Evolutionary conservation across 23 red algal genomes (phyloP).

Genomic region (Gracilaria domingensis): DNA sequence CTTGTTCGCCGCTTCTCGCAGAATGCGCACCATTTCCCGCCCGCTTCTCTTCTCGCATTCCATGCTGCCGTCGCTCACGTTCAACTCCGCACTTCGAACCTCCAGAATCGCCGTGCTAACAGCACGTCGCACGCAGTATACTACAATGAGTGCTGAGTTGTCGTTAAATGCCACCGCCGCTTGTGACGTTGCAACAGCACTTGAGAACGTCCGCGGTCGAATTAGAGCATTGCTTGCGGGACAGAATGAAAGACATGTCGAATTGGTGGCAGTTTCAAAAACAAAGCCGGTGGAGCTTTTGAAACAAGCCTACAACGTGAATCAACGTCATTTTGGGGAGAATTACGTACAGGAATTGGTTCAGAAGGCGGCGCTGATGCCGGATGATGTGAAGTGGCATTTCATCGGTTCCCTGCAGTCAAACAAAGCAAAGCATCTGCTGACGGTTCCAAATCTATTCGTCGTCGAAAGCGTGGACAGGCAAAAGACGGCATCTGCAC

Average conservation of each 20-base stretch:
- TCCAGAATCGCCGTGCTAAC: neutral
- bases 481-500: conserved; percentile 75
- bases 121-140: neutral
- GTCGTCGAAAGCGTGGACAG: conserved; percentile 94
- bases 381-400: conserved; percentile 85
- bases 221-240: conserved; percentile 4
- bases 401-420: conserved; percentile 95
- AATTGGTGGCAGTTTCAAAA: conserved; percentile 94
- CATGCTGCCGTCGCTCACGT: neutral
- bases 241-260: conserved; percentile 14
- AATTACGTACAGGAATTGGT: conserved; percentile 99
- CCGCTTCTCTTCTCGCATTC: conserved; percentile 2
- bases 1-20: neutral
- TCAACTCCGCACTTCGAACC: neutral
- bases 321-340: conserved; percentile 94
- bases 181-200: conserved; percentile 14
- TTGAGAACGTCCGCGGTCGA: conserved; percentile 45
- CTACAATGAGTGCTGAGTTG: conserved; percentile 12
- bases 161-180: neutral
- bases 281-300: conserved; percentile 75
- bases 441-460: conserved; percentile 71
- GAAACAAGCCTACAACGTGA: conserved; percentile 77
- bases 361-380: conserved; percentile 72
- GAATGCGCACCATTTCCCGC: neutral
- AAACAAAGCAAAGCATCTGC: conserved; percentile 89